Conservation (phyloP, 345 rosid species). For the Eutrema heterophyllum region DNA sequence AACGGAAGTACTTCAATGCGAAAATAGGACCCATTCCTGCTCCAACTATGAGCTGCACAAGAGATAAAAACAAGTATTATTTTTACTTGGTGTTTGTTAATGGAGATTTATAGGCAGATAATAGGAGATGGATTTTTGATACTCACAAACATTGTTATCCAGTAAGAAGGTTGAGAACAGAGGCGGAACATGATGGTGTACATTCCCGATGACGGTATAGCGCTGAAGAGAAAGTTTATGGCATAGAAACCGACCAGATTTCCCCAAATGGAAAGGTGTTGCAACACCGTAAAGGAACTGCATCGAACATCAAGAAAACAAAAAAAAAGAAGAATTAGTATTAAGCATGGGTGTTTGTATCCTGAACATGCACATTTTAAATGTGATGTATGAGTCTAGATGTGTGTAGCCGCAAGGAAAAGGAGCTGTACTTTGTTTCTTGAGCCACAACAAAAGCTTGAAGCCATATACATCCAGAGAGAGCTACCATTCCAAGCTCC, state of each 20-base stretch:
- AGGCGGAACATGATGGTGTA: slow-evolving; percentile 94
- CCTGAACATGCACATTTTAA: not conserved
- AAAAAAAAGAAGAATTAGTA: not conserved
- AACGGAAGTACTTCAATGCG: slow-evolving; percentile 81
- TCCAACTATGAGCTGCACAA: slow-evolving; percentile 74
- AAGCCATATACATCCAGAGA: slow-evolving; percentile 97
- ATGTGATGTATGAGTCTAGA: not conserved
- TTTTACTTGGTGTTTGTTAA: not conserved
- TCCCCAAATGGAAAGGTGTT: slow-evolving; percentile 93
- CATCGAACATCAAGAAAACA: slow-evolving; percentile 15
- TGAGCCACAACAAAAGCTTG: slow-evolving; percentile 91
- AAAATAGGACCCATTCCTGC: slow-evolving; percentile 90
- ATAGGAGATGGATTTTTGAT: not conserved
- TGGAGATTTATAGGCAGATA: not conserved
- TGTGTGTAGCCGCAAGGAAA: not conserved
- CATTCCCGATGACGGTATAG: slow-evolving; percentile 85
- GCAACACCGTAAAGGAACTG: slow-evolving; percentile 89
- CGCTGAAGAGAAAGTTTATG: slow-evolving; percentile 82
- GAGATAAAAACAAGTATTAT: not conserved
- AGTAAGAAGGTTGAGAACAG: slow-evolving; percentile 78
- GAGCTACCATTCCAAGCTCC: slow-evolving; percentile 93
- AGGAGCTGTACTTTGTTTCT: slow-evolving; percentile 79
- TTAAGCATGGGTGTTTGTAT: not conserved
- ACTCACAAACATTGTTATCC: slow-evolving; percentile 85
- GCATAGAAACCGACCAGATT: slow-evolving; percentile 70